Conservation (phyloP, 441 rosid species). For the Gossypium schwendimanii region DNA sequence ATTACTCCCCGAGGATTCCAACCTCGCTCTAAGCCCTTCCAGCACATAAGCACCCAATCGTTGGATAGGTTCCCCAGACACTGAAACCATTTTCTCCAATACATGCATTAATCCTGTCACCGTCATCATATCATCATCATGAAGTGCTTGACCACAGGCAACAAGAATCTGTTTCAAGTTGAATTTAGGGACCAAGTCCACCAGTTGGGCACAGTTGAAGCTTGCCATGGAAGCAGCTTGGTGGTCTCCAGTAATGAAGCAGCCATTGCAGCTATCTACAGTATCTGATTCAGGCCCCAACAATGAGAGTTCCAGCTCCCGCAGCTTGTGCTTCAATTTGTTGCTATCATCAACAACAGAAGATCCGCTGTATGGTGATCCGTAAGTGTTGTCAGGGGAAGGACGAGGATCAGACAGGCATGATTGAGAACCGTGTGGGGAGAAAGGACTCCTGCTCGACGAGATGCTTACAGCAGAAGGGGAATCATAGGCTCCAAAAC, state of each 20-base stretch:
- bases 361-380: slow-evolving; percentile 53
- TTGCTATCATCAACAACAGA: slow-evolving; percentile 35
- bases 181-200: slow-evolving; percentile 33
- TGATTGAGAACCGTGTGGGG: slow-evolving; percentile 55
- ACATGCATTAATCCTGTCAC: slow-evolving; percentile 40
- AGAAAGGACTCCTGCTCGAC: slow-evolving; percentile 46
- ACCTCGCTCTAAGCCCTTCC: slow-evolving; percentile 63
- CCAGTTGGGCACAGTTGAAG: slow-evolving; percentile 28
- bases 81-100: slow-evolving; percentile 57
- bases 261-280: slow-evolving; percentile 31
- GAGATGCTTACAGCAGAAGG: slow-evolving; percentile 38
- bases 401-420: slow-evolving; percentile 40
- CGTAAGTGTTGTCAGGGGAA: slow-evolving; percentile 38
- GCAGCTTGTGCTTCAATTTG: slow-evolving; percentile 39
- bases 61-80: slow-evolving; percentile 50
- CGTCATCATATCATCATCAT: slow-evolving; percentile 27
- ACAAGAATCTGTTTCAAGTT: slow-evolving; percentile 41
- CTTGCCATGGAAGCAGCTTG: slow-evolving; percentile 21
- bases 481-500: slow-evolving; percentile 33
- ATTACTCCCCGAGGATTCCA: slow-evolving; percentile 56
- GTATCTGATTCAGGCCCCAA: slow-evolving; percentile 51
- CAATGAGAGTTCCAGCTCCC: slow-evolving; percentile 47
- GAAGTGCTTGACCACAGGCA: slow-evolving; percentile 44
- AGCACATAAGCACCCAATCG: slow-evolving; percentile 59
- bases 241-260: slow-evolving; percentile 25